phyloP scores from a whole-genome alignment of 805 yeast species.

The Starmerella vaccinii region DNA sequence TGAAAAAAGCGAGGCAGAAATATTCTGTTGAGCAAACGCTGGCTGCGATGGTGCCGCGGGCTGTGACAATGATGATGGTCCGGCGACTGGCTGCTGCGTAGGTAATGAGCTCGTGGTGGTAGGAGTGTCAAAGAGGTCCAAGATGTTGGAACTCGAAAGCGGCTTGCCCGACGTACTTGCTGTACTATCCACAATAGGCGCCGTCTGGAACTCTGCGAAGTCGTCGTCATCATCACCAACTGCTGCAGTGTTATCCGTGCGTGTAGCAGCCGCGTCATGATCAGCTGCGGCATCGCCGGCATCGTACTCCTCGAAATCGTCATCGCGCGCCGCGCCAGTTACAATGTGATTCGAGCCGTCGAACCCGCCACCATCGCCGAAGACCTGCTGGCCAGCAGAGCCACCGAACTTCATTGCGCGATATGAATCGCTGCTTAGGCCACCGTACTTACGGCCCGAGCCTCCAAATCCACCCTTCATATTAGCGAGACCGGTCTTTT shows the following conservation, averaged over 20 bases:
- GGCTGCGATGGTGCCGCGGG: constrained; percentile 10
- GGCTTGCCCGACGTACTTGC: constrained; percentile 20
- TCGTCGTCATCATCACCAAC: constrained; percentile 45
- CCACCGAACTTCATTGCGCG: constrained; percentile 28
- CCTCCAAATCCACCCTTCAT: constrained; percentile 33
- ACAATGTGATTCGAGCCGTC: constrained; percentile 30
- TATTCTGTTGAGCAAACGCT: neutral
- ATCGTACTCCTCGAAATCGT: constrained; percentile 34
- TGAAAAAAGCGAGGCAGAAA: neutral
- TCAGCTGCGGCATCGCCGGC: constrained; percentile 18
- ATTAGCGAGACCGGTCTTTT: constrained; percentile 42
- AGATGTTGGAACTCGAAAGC: constrained; percentile 18
- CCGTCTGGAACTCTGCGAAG: constrained; percentile 54
- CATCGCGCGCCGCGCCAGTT: constrained; percentile 29
- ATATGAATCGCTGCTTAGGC: constrained; percentile 29
- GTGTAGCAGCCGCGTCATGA: neutral
- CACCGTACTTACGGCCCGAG: constrained; percentile 31
- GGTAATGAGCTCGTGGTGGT: neutral
- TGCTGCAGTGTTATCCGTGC: neutral
- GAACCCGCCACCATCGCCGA: constrained; percentile 36
- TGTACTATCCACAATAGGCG: constrained; percentile 33
- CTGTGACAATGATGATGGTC: constrained; percentile 6
- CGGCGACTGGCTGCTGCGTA: constrained; percentile 11
- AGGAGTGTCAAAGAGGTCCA: constrained; percentile 25
- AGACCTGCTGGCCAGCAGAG: constrained; percentile 32